Conservation (phyloP, 768 basidiomycete genomes). For the Pulveroboletus sp. region DNA sequence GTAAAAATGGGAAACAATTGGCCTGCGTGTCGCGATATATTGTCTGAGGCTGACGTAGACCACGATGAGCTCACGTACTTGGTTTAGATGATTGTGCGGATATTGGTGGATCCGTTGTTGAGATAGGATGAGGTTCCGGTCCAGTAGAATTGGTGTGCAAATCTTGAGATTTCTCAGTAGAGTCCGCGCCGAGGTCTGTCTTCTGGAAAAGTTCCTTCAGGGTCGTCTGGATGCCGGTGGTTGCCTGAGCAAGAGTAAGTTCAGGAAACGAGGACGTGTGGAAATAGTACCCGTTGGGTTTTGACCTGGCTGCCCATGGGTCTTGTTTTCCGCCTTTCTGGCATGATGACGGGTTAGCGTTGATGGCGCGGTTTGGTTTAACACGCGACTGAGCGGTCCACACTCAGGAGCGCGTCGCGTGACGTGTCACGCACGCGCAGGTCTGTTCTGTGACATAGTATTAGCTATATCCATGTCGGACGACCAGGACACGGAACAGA, state of each 20-base stretch:
- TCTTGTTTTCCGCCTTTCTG: conserved; percentile 24
- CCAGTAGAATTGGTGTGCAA: background rate
- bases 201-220: conserved; percentile 26
- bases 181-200: background rate
- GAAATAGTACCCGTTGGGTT: conserved; percentile 17
- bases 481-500: conserved; percentile 10
- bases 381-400: background rate
- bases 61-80: conserved; percentile 17
- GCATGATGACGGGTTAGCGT: conserved; percentile 19
- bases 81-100: conserved; percentile 8
- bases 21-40: conserved; percentile 11
- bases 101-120: background rate
- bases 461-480: conserved; percentile 9
- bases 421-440: conserved; percentile 20
- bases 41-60: background rate
- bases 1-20: conserved; percentile 28
- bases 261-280: background rate
- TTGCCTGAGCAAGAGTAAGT: conserved; percentile 14
- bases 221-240: conserved; percentile 28
- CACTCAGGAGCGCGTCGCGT: conserved; percentile 22
- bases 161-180: background rate
- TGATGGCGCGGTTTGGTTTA: background rate
- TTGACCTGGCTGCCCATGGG: conserved; percentile 8
- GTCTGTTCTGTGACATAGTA: too few relatives aligned
- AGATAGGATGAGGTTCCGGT: background rate